Conservation (phyloP, 1,284 basidiomycete genomes). For the Ganoderma boninense region DNA sequence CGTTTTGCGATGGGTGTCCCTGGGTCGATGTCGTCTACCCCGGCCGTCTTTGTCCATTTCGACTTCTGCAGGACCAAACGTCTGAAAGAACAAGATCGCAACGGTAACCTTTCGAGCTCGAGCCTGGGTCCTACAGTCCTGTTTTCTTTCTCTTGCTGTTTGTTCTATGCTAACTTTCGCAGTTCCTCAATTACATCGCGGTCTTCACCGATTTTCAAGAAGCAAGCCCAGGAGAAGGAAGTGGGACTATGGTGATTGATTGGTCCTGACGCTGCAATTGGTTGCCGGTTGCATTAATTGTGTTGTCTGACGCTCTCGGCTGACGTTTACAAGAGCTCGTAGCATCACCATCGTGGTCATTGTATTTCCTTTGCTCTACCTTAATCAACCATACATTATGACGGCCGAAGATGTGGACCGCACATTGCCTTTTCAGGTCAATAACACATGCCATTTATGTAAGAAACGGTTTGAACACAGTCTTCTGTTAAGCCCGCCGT, state of each 20-base stretch:
- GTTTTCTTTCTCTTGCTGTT: neutral
- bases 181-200: neutral
- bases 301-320: neutral
- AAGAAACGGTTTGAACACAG: no score
- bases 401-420: no score
- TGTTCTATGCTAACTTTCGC: constrained; percentile 4
- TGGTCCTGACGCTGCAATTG: neutral
- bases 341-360: neutral
- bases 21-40: neutral
- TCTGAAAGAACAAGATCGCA: neutral
- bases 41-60: neutral
- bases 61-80: neutral
- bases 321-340: neutral
- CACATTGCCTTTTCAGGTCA: no score
- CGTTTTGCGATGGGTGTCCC: neutral
- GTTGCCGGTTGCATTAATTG: neutral
- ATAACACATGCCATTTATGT: no score
- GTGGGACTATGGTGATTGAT: neutral
- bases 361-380: neutral
- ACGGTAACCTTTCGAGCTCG: constrained; percentile 1
- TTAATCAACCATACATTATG: no score
- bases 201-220: neutral
- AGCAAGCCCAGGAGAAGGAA: constrained; percentile 1
- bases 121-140: neutral
- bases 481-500: no score